phyloP scores from a whole-genome alignment of 768 basidiomycete species.

The Dacryopinax spathularia region DNA sequence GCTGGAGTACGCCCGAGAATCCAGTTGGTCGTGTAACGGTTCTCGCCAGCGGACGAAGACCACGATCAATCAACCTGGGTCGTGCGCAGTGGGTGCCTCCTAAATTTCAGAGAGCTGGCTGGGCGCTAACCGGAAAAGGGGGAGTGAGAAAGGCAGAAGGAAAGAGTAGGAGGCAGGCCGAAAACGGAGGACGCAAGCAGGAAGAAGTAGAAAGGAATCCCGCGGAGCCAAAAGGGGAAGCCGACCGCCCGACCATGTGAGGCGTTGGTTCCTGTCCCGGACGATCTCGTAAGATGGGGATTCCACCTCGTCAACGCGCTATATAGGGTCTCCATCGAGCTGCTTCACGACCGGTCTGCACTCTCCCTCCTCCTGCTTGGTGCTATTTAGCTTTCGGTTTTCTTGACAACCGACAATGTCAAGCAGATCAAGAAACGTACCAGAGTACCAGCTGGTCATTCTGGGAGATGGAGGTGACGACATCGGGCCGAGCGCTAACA shows the following conservation, averaged over 20 bases:
- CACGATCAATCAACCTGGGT: too few relatives aligned
- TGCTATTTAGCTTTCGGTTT: background rate
- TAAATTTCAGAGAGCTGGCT: background rate
- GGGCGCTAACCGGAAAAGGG: background rate
- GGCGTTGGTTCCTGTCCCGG: constrained; percentile 1
- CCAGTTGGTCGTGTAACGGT: too few relatives aligned
- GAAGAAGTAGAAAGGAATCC: background rate
- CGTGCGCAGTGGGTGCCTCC: too few relatives aligned
- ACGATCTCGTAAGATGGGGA: background rate
- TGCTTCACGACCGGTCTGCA: background rate
- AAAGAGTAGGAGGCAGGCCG: background rate
- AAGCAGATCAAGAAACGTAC: constrained; percentile 25
- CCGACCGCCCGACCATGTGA: background rate
- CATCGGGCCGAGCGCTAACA: background rate
- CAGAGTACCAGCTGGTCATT: constrained; percentile 94
- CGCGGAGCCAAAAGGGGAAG: constrained; percentile 3
- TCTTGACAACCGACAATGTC: background rate
- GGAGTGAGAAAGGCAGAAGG: background rate
- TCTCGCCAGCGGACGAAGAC: too few relatives aligned
- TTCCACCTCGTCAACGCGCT: background rate
- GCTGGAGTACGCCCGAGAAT: too few relatives aligned
- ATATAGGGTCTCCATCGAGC: background rate
- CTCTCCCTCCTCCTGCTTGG: background rate
- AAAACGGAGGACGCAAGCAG: background rate
- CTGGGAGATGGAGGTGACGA: constrained; percentile 79